Evolutionary conservation across 345 rosid genomes (phyloP).

Genomic region (Clarkia xantiana): DNA sequence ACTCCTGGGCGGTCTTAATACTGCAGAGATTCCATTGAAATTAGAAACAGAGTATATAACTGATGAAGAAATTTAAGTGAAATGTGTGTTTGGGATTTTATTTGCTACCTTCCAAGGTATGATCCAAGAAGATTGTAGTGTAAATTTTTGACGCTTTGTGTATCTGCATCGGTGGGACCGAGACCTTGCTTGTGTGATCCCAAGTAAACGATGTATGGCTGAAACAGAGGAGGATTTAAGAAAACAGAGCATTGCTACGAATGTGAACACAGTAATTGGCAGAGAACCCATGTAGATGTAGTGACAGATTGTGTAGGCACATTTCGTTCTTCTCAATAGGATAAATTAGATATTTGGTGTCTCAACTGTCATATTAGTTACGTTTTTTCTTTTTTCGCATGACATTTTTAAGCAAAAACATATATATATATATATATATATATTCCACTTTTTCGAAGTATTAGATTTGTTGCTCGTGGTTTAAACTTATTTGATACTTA

Average conservation of each 20-base stretch:
- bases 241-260: too few species aligned
- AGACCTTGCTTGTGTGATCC: slow-evolving; percentile 18
- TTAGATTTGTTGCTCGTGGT: too few species aligned
- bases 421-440: too few species aligned
- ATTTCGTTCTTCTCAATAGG: too few species aligned
- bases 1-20: slow-evolving; percentile 19
- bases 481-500: too few species aligned
- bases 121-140: slow-evolving; percentile 22
- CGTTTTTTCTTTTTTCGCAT: too few species aligned
- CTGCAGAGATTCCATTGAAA: slow-evolving; percentile 11
- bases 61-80: not conserved
- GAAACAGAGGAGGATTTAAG: not conserved
- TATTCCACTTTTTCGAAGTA: too few species aligned
- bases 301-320: too few species aligned
- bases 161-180: slow-evolving; percentile 3
- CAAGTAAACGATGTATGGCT: slow-evolving; percentile 25
- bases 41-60: not conserved
- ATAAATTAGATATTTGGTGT: too few species aligned
- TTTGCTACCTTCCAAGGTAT: slow-evolving; percentile 17
- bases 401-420: too few species aligned
- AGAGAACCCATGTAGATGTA: not conserved
- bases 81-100: not conserved
- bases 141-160: slow-evolving; percentile 5
- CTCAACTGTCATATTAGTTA: too few species aligned
- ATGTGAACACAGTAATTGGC: not conserved